A percentile compares a stretch with the other conserved stretches of the same genome.
Conservation (phyloP, 2,329 filamentous ascomycete species). For the Botryosphaeria agaves region DNA sequence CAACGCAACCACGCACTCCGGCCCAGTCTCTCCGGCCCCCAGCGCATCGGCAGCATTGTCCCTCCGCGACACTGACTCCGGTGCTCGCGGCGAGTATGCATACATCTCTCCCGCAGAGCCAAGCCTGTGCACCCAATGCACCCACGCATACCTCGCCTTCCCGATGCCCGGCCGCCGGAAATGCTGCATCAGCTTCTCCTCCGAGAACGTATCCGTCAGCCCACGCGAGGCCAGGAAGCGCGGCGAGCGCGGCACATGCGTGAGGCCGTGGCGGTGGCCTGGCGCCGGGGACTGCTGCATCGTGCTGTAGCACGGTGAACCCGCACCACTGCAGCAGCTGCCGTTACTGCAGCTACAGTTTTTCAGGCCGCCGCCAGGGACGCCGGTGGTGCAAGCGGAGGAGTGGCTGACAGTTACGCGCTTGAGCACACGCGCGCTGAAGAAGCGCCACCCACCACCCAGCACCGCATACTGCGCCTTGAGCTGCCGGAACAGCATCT, state of each 20-base stretch:
- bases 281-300: neutral
- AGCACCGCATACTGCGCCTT: slow-evolving; percentile 11
- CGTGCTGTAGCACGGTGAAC: too few species aligned
- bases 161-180: slow-evolving; percentile 16
- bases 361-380: neutral
- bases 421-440: slow-evolving; percentile 14
- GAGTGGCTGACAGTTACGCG: slow-evolving; percentile 10
- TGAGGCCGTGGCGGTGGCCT: slow-evolving; percentile 13
- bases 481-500: slow-evolving; percentile 13
- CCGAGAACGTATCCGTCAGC: slow-evolving; percentile 18
- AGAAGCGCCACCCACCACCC: slow-evolving; percentile 8
- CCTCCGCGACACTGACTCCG: neutral
- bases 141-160: slow-evolving; percentile 22
- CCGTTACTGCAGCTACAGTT: neutral
- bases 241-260: slow-evolving; percentile 9
- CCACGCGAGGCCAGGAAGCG: slow-evolving; percentile 12
- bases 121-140: slow-evolving; percentile 23
- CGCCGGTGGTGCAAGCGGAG: neutral
- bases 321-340: too few species aligned
- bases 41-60: neutral
- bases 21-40: too few species aligned
- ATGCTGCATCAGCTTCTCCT: slow-evolving; percentile 18
- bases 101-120: slow-evolving; percentile 5
- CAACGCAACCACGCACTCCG: slow-evolving; percentile 8
- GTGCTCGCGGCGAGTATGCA: neutral